phyloP scores from a whole-genome alignment of 148 eudicot genomes.

The Rhododendron simsii region DNA sequence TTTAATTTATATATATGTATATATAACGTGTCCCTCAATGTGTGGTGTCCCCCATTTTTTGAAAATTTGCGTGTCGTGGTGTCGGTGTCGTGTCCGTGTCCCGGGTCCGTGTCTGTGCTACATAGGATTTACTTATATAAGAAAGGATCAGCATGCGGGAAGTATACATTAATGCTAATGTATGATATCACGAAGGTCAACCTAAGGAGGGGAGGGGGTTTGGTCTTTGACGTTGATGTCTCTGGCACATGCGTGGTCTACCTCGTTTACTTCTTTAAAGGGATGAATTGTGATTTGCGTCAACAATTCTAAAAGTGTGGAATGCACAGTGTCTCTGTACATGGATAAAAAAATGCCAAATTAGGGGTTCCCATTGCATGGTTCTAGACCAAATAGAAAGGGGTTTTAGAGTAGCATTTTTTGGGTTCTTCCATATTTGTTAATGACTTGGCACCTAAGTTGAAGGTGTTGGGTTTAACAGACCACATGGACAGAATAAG shows the following conservation, averaged over 20 bases:
- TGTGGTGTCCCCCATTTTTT: too few species aligned
- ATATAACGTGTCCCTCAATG: too few species aligned
- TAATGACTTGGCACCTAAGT: neutral
- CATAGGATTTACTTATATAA: neutral
- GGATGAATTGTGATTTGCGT: neutral
- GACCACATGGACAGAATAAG: neutral
- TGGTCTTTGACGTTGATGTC: neutral
- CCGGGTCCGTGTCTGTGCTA: too few species aligned
- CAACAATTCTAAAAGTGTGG: neutral
- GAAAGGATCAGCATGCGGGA: neutral
- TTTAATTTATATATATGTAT: too few species aligned
- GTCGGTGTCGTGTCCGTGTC: too few species aligned
- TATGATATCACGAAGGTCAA: neutral
- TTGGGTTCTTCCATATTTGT: neutral
- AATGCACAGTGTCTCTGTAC: neutral
- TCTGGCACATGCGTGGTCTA: neutral
- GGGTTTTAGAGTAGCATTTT: neutral
- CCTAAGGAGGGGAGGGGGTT: neutral
- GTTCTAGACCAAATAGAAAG: neutral
- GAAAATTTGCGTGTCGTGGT: too few species aligned
- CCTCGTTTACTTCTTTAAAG: neutral
- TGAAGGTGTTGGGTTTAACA: neutral
- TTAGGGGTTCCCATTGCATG: neutral
- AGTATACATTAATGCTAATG: neutral
- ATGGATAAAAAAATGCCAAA: neutral